These are phyloP conservation scores for Penicillium concentricum DNA, from an alignment of 2,329 filamentous ascomycete genomes.

Conservation along the genomic window DNA sequence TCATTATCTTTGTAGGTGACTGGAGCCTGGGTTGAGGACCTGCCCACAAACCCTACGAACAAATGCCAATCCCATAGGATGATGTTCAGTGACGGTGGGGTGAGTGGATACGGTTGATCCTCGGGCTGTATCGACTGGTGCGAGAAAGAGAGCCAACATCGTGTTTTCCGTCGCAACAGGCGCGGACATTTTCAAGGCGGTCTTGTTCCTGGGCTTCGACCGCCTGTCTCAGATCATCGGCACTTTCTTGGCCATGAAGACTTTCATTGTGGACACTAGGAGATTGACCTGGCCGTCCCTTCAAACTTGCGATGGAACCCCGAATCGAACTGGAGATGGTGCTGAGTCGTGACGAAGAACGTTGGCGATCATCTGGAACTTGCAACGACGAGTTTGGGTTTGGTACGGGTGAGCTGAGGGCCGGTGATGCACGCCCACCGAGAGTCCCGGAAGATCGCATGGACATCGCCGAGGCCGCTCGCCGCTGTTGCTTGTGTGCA, in stretches of 20 bases:
- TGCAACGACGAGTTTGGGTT: slow-evolving; percentile 36
- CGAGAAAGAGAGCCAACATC: slow-evolving; percentile 57
- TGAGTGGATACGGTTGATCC: slow-evolving; percentile 39
- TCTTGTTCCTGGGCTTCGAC: slow-evolving; percentile 69
- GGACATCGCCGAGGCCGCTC: slow-evolving; percentile 40
- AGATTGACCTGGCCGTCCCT: slow-evolving; percentile 42
- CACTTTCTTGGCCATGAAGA: slow-evolving; percentile 62
- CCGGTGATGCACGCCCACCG: slow-evolving; percentile 34
- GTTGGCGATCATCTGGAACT: slow-evolving; percentile 38
- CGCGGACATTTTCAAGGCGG: slow-evolving; percentile 87
- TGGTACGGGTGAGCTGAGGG: slow-evolving; percentile 34
- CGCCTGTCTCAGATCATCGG: slow-evolving; percentile 76
- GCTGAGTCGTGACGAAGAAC: slow-evolving; percentile 49
- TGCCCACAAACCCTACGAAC: slow-evolving; percentile 25
- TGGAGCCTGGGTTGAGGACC: slow-evolving; percentile 24
- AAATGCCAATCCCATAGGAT: slow-evolving; percentile 11
- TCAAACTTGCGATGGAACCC: slow-evolving; percentile 51
- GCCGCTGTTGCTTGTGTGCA: slow-evolving; percentile 55
- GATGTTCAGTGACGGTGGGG: slow-evolving; percentile 29
- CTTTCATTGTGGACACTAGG: slow-evolving; percentile 41
- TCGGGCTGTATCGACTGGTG: slow-evolving; percentile 43
- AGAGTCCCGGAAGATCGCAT: slow-evolving; percentile 38
- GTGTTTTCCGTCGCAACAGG: slow-evolving; percentile 91
- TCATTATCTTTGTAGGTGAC: slow-evolving; percentile 19
- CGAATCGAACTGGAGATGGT: slow-evolving; percentile 49